Base-by-base conservation (phyloP, 2,329 filamentous ascomycete species). In the Ceratocystis ficicola region DNA sequence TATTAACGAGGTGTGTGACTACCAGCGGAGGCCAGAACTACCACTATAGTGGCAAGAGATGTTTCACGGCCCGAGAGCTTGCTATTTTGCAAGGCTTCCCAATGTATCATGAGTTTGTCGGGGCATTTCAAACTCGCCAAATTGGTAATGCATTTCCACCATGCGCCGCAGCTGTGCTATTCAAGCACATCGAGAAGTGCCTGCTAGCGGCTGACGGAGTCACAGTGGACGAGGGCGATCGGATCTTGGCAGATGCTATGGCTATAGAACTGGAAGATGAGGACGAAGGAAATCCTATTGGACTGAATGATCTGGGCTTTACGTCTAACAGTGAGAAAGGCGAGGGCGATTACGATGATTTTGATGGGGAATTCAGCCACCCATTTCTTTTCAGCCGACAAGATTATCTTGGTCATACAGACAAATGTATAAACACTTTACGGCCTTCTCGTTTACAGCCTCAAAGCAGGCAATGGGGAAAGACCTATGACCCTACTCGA, bases 131-230 rank as follows among this genome's bases (percentile, higher is more conserved):
- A 17, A 81, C 81, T 69, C 81, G 78, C 69, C 88, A 91, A 72
- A 88, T 93, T 69, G 89, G 89, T 0, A 93, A 94, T 71, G 89
- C 89, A 0, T 90, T 93, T 17, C 87, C 90, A 0, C 83, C 88
- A 0, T 76, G 76, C 32, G 79, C 81, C 0, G 83, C 83, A 2
- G 74, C 75, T 30, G 73, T 78, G 0, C 70, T 84, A 0, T 83
- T 80, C 68, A 71, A 72, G n/a, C 79, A 82, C 62, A 70, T 84
- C 7, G 73, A 77, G 20, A 68, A 72, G 6, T 81, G 77, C 74
- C 71, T 84, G 0, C 72, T 81, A 15, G 68, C 72, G 1, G 71
- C 76, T 22, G 81, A 84, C 65, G 72, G 74, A 6, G 30, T 67
- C 4, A 10, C 36, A 46, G 41, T 55, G 3, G 65, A 68, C 12